phyloP scores from a whole-genome alignment of 2,329 filamentous ascomycete species.

The Cladobotryum mycophilum region DNA sequence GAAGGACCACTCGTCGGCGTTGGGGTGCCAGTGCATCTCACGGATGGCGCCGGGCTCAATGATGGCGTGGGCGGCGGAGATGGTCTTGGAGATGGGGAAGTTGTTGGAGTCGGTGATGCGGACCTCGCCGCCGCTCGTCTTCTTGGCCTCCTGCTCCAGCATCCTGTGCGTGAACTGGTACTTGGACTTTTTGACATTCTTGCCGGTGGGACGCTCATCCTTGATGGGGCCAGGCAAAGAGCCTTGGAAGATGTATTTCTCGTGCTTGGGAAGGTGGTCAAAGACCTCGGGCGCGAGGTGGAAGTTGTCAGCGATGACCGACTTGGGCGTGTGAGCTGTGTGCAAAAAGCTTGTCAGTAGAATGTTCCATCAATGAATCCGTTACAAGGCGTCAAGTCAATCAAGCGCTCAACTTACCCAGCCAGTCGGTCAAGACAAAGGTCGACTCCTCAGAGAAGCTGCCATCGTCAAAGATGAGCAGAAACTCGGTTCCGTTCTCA shows the following conservation, averaged over 20 bases:
- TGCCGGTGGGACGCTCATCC: slow-evolving; percentile 56
- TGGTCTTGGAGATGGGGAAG: slow-evolving; percentile 66
- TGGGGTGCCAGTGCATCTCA: slow-evolving; percentile 80
- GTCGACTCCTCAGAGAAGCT: slow-evolving; percentile 57
- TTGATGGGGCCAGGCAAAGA: slow-evolving; percentile 57
- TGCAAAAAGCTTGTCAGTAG: background rate
- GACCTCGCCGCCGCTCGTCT: slow-evolving; percentile 62
- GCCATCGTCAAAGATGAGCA: slow-evolving; percentile 45
- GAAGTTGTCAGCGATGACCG: slow-evolving; percentile 70
- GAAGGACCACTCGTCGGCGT: slow-evolving; percentile 75
- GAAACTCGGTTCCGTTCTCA: slow-evolving; percentile 50
- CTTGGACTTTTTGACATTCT: slow-evolving; percentile 59
- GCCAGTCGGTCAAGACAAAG: slow-evolving; percentile 68
- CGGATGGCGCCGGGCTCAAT: slow-evolving; percentile 67
- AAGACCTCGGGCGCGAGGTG: slow-evolving; percentile 66
- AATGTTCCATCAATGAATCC: background rate
- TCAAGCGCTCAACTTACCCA: slow-evolving; percentile 39
- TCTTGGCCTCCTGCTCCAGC: slow-evolving; percentile 60
- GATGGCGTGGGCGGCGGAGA: slow-evolving; percentile 65
- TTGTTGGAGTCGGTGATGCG: slow-evolving; percentile 71
- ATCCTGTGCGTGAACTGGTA: slow-evolving; percentile 65
- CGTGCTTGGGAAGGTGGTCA: slow-evolving; percentile 55
- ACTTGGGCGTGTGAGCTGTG: slow-evolving; percentile 62
- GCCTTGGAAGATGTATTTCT: slow-evolving; percentile 76
- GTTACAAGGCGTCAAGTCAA: no score